Base-by-base conservation (phyloP, 495 filamentous ascomycete genomes). In the Podospora appendiculata region DNA sequence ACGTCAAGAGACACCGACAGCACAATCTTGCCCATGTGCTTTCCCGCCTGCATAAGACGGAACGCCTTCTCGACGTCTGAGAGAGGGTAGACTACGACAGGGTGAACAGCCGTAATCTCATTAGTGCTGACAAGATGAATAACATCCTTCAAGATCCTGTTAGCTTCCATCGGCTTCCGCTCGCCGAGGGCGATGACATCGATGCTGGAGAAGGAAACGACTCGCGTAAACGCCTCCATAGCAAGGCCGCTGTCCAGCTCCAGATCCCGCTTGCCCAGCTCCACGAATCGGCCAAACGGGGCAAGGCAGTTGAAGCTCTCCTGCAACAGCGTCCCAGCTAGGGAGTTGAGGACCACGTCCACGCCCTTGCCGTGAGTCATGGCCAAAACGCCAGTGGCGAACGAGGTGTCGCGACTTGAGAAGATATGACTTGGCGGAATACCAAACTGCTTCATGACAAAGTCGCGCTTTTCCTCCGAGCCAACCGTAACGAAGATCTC, bases 281-380 rank as follows among this genome's bases (percentile, higher is more conserved):
- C 82, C n/a, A 85, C 64, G 51, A 84, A 77, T 0, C 64, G 69
- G 4, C 80, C 80, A 47, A 79, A 82, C 0, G 72, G 71, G 0
- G 70, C 81, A n/a, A 83, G 57, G 34, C 73, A 76, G 34, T 75
- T 63, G 66, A 78, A 82, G 0, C 71, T 71, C 8, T 73, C 73
- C 17, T 74, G 77, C 8, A 83, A 57, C 0, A 75, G 60, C n/a
- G 71, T 70, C 1, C 81, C 81, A 0, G 79, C 68, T 0, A 84
- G 70, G 0, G 77, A 81, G 62, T 85, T 85, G 2, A 85, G 64
- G 0, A 79, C 77, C n/a, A 85, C 66, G 54, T 84, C 81, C 0
- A 81, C 81, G 2, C 81, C 81, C 13, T 61, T 56, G 6, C 70
- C 71, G 4, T 60, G 51, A 0, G 84, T 87, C 8, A 62, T 57